Evolutionary conservation across 345 rosid species (phyloP).

Genomic region (Eucalyptus lansdowneana): DNA sequence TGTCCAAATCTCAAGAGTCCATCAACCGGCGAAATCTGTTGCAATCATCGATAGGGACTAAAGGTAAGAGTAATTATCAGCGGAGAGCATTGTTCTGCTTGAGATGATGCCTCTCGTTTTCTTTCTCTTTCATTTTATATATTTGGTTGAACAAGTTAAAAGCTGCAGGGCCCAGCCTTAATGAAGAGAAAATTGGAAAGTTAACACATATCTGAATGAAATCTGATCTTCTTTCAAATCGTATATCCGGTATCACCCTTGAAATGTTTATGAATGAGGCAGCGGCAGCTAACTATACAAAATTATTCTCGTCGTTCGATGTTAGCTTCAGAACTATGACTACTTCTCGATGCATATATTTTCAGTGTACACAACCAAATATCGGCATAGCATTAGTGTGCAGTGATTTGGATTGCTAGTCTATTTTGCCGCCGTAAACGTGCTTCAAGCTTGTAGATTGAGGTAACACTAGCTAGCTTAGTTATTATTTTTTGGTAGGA

Average conservation of each 20-base stretch:
- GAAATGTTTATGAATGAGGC: too few species aligned
- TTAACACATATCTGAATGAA: too few species aligned
- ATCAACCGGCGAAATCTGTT: background rate
- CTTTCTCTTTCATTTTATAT: background rate
- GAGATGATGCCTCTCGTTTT: background rate
- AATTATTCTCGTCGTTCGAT: too few species aligned
- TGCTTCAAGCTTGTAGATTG: background rate
- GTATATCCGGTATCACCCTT: too few species aligned
- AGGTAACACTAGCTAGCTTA: background rate
- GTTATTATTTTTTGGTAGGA: background rate
- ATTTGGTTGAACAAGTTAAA: background rate
- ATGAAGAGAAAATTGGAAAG: too few species aligned
- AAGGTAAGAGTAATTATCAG: background rate
- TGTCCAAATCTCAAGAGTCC: background rate
- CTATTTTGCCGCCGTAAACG: background rate
- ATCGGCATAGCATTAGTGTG: background rate
- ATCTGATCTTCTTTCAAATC: too few species aligned
- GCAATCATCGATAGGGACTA: background rate
- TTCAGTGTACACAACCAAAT: background rate
- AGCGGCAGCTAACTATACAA: too few species aligned
- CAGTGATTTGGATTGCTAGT: background rate
- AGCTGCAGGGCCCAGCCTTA: too few species aligned
- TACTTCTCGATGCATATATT: background rate
- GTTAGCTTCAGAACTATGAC: too few species aligned
- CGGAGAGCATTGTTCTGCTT: background rate